Evolutionary conservation across 148 eudicot species (phyloP), one percentile per base, ranked within the genome.

Genomic region (Rheum nobile): DNA sequence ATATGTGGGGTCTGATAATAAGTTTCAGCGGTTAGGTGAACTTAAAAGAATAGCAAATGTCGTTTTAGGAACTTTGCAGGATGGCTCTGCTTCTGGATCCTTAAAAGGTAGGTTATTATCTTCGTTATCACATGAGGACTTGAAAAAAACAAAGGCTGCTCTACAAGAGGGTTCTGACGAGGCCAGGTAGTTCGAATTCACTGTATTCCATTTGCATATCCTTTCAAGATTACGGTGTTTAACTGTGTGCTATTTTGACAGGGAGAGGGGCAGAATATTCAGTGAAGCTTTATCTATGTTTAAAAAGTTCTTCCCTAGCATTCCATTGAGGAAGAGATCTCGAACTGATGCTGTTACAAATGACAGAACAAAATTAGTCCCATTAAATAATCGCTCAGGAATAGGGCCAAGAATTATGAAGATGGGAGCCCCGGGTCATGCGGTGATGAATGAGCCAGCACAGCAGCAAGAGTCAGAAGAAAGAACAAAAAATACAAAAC

Each of bases 251-350:
- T 71, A 71, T 39, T 61, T 12, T 76, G 73, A 68, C 85, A 87
- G 89, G 94, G 89, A 87, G 76, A 87, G 88, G 6, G 63, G 72
- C 77, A 87, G 80, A 82, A 80, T 80, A 32, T 84, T 83, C 73
- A 74, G 47, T 59, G 89, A 85, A 76, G 85, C 83, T 37, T 80
- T 86, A 42, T 81, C 86, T 7, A 83, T 77, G 55, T 37, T 84
- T 71, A 86, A 80, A 77, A 86, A 87, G 81, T 85, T 80, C 77
- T 89, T 89, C 72, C 94, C 91, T 41, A 76, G 80, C 72, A 81
- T 84, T 67, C 85, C 85, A 34, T 84, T 86, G 69, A 84, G 89
- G 74, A 87, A 84, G 76, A 80, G 89, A 80, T 87, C 91, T 13
- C 81, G 87, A 38, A 75, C 78, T 54, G 89, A 87, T 80, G 75